Evolutionary conservation across 257 asterid genomes (phyloP), one percentile per base, ranked within the genome.

Genomic region (Fraxinus excelsior): DNA sequence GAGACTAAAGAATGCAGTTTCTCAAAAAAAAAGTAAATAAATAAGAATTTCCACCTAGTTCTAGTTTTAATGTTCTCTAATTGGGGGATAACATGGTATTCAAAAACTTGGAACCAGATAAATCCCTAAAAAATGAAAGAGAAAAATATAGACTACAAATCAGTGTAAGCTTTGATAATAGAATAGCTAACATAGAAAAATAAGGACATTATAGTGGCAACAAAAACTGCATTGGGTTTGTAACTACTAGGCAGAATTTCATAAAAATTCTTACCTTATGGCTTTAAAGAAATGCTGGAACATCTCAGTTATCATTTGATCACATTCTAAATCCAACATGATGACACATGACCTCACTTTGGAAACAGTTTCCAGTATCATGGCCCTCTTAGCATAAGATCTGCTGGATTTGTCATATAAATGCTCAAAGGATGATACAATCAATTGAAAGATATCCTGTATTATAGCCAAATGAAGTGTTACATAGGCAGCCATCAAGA

Each of bases 321-420:
- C 98, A 34, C 98, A 96, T 87, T 96, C 98, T 78, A 96, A 87
- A 83, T 96, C 99, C 94, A 96, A 80, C 97, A 96, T 90, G 73
- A 96, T 89, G 67, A 96, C 97, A 82, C 98, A 93, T 13, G 97
- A 93, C 82, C 98, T 90, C 71, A 93, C 97, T 87, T 91, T 93
- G 80, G 97, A 90, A 81, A 96, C 94, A 56, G 98, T 93, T 87
- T 96, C 97, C 78, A 96, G 95, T 82, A 96, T 88, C 77, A 89
- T 37, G 75, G 82, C 90, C 86, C 96, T 89, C 88, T 93, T 93
- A 34, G 42, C 80, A 79, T 85, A 84, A 9, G 97, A 96, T 87
- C 91, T 87, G 88, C 97, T 87, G 73, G 94, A 88, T 79, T 68
- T 71, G 77, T 93, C 97, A 13, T 89, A 65, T 80, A 93, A 80